Percentiles rank a stretch among this genome's conserved stretches.
These are phyloP conservation scores for Mesembryanthemum crystallinum DNA, from an alignment of 148 eudicot genomes.

Conservation along the genomic window DNA sequence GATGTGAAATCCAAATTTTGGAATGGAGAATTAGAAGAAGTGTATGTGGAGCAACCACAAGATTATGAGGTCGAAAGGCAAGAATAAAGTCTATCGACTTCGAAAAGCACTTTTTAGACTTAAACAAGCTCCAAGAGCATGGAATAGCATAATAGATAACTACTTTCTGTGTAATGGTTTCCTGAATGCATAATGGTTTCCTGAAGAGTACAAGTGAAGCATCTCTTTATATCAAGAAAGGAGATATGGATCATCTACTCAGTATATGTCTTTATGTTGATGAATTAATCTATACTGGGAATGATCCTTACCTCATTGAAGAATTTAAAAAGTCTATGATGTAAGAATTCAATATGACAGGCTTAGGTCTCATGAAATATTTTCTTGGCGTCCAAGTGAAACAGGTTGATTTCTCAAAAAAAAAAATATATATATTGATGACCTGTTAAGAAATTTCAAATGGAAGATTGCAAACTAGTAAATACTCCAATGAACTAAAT, in stretches of 20 bases:
- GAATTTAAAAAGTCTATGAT: not conserved
- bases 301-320: not conserved
- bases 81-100: not conserved
- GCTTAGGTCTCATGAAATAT: too few species aligned
- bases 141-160: constrained; percentile 7
- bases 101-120: constrained; percentile 12
- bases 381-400: too few species aligned
- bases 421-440: too few species aligned
- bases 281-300: not conserved
- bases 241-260: not conserved
- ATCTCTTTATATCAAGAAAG: not conserved
- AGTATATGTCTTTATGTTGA: constrained; percentile 4
- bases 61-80: too few species aligned
- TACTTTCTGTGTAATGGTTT: constrained; percentile 4
- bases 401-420: too few species aligned
- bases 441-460: not conserved
- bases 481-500: not conserved
- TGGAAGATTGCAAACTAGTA: not conserved
- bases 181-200: not conserved
- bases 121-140: constrained; percentile 17
- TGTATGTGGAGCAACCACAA: too few species aligned
- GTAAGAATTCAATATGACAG: not conserved
- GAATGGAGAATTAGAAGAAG: constrained; percentile 3
- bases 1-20: constrained; percentile 6
- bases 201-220: not conserved